Evolutionary conservation across 441 rosid genomes (phyloP), one percentile per base, ranked within the genome.

Genomic region (Erodium moschatum): DNA sequence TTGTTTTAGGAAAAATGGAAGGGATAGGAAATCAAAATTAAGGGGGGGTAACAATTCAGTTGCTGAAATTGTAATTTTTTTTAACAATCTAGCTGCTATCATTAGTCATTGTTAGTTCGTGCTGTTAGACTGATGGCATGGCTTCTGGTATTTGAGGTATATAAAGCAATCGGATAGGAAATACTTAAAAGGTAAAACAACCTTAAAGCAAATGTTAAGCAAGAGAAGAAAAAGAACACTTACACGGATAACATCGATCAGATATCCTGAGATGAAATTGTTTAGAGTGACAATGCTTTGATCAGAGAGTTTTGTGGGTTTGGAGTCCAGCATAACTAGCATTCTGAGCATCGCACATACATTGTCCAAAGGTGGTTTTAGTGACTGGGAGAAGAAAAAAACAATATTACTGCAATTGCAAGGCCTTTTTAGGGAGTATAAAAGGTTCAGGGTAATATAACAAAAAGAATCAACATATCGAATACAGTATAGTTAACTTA

Each of bases 331-430:
- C 3, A 4, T 68, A 46, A 76, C 68, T 46, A 94, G 87, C 72
- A 91, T 73, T 77, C 90, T 82, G 69, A 91, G 90, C 84, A 91
- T 74, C 65, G 90, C 91, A 81, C 89, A 85, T 7, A 82, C 83
- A 74, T 91, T 91, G 65, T 83, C 93, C 15, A 88, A 61, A 50
- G 77, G 76, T 69, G 78, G 94, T 74, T 77, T 80, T 66, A 72
- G 72, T 52, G 70, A 75, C 97, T 89, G 83, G 40, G 75, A 78
- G 21, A 78, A 27, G 33, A 76, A 79, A 33, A 71, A 68, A 67
- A 67, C 13, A 9, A 44, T 4, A 27, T 38, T 54, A 31, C 48
- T 0, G 42, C 66, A 61, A 64, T 18, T 16, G 15, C 68, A 15
- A 70, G 71, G 54, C 40, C 15, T 11, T 6, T 48, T 66, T 38